Evolutionary conservation across 2,329 filamentous ascomycete genomes (phyloP).

Genomic region (Ophiocordyceps robertsii): DNA sequence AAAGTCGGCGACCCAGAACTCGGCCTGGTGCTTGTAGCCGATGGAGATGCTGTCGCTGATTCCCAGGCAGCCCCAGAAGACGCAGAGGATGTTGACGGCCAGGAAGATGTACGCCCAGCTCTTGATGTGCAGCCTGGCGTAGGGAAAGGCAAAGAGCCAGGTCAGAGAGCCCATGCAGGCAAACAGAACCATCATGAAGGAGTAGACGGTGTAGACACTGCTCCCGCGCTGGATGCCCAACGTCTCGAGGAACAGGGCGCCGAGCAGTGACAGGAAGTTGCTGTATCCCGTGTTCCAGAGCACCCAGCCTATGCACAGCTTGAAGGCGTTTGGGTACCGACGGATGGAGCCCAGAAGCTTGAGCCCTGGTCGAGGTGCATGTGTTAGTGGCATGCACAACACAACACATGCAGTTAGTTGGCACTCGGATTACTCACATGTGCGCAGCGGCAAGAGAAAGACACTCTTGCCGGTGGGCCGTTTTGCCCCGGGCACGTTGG

Average conservation of each 20-base stretch:
- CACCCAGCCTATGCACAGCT: slow-evolving; percentile 8
- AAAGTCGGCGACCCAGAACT: slow-evolving; percentile 7
- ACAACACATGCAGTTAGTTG: no score
- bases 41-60: slow-evolving; percentile 4
- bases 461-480: slow-evolving; percentile 4
- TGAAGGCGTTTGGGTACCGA: slow-evolving; percentile 8
- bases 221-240: slow-evolving; percentile 7
- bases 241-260: slow-evolving; percentile 7
- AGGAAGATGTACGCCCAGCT: slow-evolving; percentile 8
- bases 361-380: slow-evolving; percentile 3
- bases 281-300: slow-evolving; percentile 8
- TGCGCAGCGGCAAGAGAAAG: slow-evolving; percentile 6
- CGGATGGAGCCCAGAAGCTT: slow-evolving; percentile 7
- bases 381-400: neutral
- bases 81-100: slow-evolving; percentile 6
- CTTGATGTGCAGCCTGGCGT: slow-evolving; percentile 4
- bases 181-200: slow-evolving; percentile 7
- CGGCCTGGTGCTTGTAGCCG: slow-evolving; percentile 8
- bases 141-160: slow-evolving; percentile 6
- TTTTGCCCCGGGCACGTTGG: slow-evolving; percentile 4
- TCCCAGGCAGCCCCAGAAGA: slow-evolving; percentile 9
- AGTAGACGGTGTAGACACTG: slow-evolving; percentile 7
- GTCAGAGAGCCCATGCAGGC: slow-evolving; percentile 6
- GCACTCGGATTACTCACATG: slow-evolving; percentile 4
- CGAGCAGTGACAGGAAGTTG: slow-evolving; percentile 6